A percentile compares a stretch with the other conserved stretches of the same genome.
Evolutionary conservation across 495 filamentous ascomycete genomes (phyloP).

Genomic region (Penicillium crystallinum): DNA sequence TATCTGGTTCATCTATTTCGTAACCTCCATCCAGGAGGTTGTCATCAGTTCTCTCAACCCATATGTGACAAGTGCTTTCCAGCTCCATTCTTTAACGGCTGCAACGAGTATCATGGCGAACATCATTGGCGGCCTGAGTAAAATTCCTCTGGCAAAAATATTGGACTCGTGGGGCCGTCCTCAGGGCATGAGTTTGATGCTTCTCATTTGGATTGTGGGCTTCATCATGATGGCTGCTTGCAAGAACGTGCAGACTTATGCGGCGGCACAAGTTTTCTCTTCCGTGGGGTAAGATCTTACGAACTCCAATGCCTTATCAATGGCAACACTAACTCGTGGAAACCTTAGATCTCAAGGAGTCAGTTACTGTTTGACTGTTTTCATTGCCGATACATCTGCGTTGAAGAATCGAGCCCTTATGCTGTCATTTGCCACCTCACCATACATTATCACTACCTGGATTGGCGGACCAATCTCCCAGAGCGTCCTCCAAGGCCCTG

Average conservation of each 20-base stretch:
- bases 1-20: conserved; percentile 28
- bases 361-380: conserved; percentile 49
- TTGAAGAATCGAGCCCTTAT: conserved; percentile 56
- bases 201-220: conserved; percentile 33
- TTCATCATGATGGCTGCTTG: conserved; percentile 48
- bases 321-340: no score
- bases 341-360: conserved; percentile 54
- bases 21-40: conserved; percentile 15
- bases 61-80: conserved; percentile 28
- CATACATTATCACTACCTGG: conserved; percentile 43
- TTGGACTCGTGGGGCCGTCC: conserved; percentile 60
- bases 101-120: conserved; percentile 29
- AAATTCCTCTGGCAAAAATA: conserved; percentile 62
- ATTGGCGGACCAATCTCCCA: conserved; percentile 23
- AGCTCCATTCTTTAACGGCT: conserved; percentile 27
- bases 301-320: no score
- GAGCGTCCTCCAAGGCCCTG: conserved; percentile 41
- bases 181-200: conserved; percentile 44
- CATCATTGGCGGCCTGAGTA: conserved; percentile 53
- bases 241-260: conserved; percentile 40
- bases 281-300: no score
- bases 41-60: conserved; percentile 15
- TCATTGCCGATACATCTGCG: conserved; percentile 57
- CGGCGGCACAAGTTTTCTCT: conserved; percentile 45
- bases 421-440: conserved; percentile 54